These are phyloP conservation scores for Cercospora nicotianae DNA, from an alignment of 2,329 filamentous ascomycete genomes.

Conservation along the genomic window DNA sequence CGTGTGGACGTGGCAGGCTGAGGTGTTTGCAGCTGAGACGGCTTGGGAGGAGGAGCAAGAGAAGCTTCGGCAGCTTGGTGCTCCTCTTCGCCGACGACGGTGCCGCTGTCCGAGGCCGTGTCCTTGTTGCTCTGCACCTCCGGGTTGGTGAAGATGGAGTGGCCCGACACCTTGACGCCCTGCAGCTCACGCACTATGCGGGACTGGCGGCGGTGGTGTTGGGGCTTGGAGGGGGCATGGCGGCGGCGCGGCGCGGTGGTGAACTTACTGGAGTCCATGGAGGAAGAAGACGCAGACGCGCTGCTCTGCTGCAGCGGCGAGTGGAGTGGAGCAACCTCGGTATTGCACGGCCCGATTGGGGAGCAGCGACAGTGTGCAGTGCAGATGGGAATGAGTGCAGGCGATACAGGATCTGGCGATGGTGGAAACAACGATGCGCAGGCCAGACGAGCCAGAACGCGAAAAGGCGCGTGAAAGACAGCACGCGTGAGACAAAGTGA, in stretches of 20 bases:
- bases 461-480: background rate
- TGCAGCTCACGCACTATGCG: conserved; percentile 14
- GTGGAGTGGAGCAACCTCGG: conserved; percentile 11
- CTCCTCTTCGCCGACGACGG: conserved; percentile 9
- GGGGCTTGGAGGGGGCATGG: background rate
- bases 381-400: background rate
- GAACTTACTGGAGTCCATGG: conserved; percentile 30
- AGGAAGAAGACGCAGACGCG: background rate
- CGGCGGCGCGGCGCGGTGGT: background rate
- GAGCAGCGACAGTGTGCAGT: background rate
- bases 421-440: background rate
- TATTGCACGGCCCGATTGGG: conserved; percentile 6
- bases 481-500: background rate
- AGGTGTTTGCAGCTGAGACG: background rate
- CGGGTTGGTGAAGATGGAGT: conserved; percentile 20
- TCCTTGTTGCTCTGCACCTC: conserved; percentile 14
- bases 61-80: background rate
- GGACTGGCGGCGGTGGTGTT: conserved; percentile 8
- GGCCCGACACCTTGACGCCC: conserved; percentile 16
- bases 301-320: background rate
- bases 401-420: background rate
- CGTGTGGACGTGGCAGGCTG: background rate
- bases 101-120: conserved; percentile 16
- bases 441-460: background rate
- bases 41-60: background rate